A percentile compares a stretch with the other conserved stretches of the same genome.
Evolutionary conservation across 2,329 filamentous ascomycete genomes (phyloP).

Genomic region (Ascochyta koolunga): DNA sequence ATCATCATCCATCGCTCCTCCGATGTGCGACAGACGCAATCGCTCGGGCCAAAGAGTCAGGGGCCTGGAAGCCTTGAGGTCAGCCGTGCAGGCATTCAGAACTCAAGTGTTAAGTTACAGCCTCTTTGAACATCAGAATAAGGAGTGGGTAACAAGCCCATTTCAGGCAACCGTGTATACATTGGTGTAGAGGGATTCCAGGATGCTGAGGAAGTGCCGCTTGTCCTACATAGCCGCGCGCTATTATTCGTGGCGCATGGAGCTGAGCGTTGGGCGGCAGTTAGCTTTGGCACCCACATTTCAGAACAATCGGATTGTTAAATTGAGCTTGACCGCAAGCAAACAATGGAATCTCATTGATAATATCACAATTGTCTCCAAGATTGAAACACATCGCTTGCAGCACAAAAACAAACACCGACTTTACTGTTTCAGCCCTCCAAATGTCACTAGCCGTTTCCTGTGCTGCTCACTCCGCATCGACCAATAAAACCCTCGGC

Average conservation of each 20-base stretch:
- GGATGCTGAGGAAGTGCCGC: background rate
- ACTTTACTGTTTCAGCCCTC: background rate
- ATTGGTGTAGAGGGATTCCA: background rate
- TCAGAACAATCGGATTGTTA: background rate
- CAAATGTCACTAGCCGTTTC: background rate
- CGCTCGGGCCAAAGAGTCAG: too few species aligned
- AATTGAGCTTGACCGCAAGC: background rate
- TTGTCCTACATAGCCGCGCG: background rate
- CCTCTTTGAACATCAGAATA: too few species aligned
- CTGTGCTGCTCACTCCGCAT: background rate
- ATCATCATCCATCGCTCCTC: background rate
- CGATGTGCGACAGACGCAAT: too few species aligned
- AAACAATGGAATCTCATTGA: background rate
- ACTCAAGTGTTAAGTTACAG: background rate
- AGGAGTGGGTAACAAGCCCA: background rate
- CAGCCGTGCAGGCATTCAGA: background rate
- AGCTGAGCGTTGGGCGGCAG: background rate
- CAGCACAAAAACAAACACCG: background rate
- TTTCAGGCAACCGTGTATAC: background rate
- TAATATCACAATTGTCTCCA: background rate
- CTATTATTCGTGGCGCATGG: background rate
- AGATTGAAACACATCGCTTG: background rate
- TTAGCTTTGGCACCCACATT: background rate
- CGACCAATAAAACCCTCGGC: conserved; percentile 4
- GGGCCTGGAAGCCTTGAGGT: background rate